Conservation (phyloP, 176 grass and related monocot species). For the Rhipidocladum racemiflorum region DNA sequence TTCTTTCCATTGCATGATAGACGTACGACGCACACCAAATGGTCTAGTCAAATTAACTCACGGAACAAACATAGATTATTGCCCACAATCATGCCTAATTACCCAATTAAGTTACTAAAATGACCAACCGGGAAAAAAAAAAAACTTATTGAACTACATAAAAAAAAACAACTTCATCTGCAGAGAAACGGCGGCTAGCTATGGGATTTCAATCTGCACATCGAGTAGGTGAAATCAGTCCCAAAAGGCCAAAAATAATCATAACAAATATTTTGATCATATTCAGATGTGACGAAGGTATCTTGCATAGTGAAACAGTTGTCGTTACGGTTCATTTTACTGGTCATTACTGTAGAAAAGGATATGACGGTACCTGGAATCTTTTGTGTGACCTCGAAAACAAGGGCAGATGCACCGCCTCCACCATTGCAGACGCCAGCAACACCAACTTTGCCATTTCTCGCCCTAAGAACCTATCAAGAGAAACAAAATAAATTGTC, state of each 20-base stretch:
- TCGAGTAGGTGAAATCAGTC: background rate
- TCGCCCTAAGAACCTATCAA: conserved; percentile 68
- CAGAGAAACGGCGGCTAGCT: background rate
- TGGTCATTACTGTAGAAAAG: background rate
- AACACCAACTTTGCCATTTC: conserved; percentile 69
- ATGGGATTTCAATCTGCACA: background rate
- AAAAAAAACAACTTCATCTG: background rate
- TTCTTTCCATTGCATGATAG: too few species aligned
- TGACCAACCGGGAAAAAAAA: background rate
- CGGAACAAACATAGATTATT: background rate
- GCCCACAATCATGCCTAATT: background rate
- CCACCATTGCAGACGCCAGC: conserved; percentile 92
- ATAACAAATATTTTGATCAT: background rate
- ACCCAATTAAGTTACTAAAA: background rate
- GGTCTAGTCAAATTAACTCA: too few species aligned
- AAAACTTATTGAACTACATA: background rate
- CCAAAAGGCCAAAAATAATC: background rate
- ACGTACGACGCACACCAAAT: too few species aligned
- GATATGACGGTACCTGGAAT: background rate
- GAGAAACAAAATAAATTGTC: background rate
- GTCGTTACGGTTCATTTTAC: background rate
- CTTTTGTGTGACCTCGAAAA: conserved; percentile 55
- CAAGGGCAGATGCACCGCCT: conserved; percentile 80
- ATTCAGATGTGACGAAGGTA: background rate
- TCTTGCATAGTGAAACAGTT: background rate